Conservation (phyloP, 192 early-diverging fungal species). For the Chytriomyces sp. region DNA sequence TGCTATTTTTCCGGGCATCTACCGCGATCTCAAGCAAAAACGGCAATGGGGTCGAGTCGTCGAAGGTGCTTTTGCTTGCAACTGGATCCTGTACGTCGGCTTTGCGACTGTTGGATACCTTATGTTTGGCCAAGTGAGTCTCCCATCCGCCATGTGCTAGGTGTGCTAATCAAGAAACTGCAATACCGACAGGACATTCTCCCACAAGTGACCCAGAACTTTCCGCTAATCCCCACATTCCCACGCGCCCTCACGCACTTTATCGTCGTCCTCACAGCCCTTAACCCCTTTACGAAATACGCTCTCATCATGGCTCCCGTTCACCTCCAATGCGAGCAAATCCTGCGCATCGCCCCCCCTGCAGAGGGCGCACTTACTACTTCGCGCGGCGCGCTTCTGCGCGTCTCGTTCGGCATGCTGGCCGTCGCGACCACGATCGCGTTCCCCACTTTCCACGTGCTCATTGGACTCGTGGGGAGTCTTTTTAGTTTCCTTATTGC, state of each 20-base stretch:
- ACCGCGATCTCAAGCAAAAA: slow-evolving; percentile 64
- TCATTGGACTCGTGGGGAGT: slow-evolving; percentile 66
- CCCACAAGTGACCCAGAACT: slow-evolving; percentile 67
- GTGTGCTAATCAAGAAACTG: too few species aligned
- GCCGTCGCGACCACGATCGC: slow-evolving; percentile 41
- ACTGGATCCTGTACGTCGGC: slow-evolving; percentile 51
- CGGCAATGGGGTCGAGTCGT: slow-evolving; percentile 51
- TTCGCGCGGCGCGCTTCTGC: not conserved
- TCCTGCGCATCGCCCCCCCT: slow-evolving; percentile 8
- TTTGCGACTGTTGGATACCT: slow-evolving; percentile 61
- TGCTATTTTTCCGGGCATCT: slow-evolving; percentile 69
- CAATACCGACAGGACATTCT: slow-evolving; percentile 11
- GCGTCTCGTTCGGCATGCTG: slow-evolving; percentile 10
- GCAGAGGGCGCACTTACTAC: not conserved
- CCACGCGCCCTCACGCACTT: slow-evolving; percentile 51
- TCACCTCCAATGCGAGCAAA: slow-evolving; percentile 36
- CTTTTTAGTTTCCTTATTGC: slow-evolving; percentile 55
- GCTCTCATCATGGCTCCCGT: slow-evolving; percentile 67
- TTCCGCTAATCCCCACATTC: slow-evolving; percentile 59
- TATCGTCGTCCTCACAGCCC: slow-evolving; percentile 63
- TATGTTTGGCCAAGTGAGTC: slow-evolving; percentile 68
- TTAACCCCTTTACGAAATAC: slow-evolving; percentile 76
- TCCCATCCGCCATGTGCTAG: too few species aligned
- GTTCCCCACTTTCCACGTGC: slow-evolving; percentile 67
- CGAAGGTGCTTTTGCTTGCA: slow-evolving; percentile 57